These are phyloP conservation scores for Colletotrichum sp. DNA, from an alignment of 2,329 filamentous ascomycete species.

Conservation along the genomic window DNA sequence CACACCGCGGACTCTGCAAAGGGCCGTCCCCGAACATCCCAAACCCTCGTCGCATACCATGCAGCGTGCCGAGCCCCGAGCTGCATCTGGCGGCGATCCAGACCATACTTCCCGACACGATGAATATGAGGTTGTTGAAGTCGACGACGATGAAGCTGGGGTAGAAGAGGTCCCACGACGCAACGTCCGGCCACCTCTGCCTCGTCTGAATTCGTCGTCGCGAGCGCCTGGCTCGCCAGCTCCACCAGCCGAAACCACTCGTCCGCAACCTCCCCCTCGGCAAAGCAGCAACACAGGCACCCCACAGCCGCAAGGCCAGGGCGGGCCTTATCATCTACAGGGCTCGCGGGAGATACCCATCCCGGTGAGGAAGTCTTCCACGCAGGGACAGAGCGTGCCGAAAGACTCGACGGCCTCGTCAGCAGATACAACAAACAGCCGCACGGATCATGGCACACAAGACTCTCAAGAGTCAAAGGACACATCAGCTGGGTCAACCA, in stretches of 20 bases:
- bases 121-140: slow-evolving; percentile 22
- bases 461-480: background rate
- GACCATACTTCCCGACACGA: slow-evolving; percentile 11
- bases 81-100: slow-evolving; percentile 3
- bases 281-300: slow-evolving; percentile 1
- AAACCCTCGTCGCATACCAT: slow-evolving; percentile 9
- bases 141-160: slow-evolving; percentile 3
- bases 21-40: background rate
- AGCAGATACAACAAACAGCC: background rate
- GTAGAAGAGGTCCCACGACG: slow-evolving; percentile 7
- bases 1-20: slow-evolving; percentile 3
- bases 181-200: slow-evolving; percentile 5
- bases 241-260: background rate
- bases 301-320: slow-evolving; percentile 6
- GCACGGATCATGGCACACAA: slow-evolving; percentile 7
- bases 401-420: background rate
- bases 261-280: background rate
- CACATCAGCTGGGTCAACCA: background rate
- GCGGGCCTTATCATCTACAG: slow-evolving; percentile 15
- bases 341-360: slow-evolving; percentile 21
- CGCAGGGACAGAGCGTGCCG: slow-evolving; percentile 2
- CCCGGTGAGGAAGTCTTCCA: slow-evolving; percentile 6
- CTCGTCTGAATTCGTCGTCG: slow-evolving; percentile 23
- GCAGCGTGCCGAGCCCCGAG: background rate
- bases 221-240: slow-evolving; percentile 12